Percentiles rank a stretch among this genome's conserved stretches.
Conservation (phyloP, 2,329 filamentous ascomycete species). For the Plenodomus lindquistii region DNA sequence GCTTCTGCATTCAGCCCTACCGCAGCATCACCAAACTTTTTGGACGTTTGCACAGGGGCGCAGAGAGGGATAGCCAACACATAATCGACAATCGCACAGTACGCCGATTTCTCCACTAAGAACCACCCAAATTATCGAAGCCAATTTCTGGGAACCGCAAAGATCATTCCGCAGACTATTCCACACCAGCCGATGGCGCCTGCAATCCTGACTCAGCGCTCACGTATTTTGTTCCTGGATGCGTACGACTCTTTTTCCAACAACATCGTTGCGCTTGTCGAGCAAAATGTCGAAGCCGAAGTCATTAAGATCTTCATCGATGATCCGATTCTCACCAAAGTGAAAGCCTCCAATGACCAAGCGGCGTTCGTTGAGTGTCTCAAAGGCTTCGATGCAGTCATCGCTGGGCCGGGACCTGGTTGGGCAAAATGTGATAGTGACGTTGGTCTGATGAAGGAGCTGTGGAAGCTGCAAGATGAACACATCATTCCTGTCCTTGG, state of each 20-base stretch:
- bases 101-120: background rate
- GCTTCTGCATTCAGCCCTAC: constrained; percentile 15
- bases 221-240: constrained; percentile 81
- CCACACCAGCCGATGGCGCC: constrained; percentile 28
- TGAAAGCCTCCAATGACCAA: constrained; percentile 2
- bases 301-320: constrained; percentile 75
- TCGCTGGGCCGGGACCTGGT: constrained; percentile 89
- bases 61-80: background rate
- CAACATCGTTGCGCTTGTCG: constrained; percentile 85
- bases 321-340: constrained; percentile 27
- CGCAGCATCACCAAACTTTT: constrained; percentile 10
- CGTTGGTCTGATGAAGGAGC: constrained; percentile 75
- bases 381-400: constrained; percentile 75
- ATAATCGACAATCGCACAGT: background rate
- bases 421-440: constrained; percentile 73
- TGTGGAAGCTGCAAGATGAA: constrained; percentile 70
- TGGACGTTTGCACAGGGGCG: constrained; percentile 1
- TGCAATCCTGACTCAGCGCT: constrained; percentile 26
- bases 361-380: constrained; percentile 52
- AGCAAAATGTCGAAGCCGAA: constrained; percentile 67
- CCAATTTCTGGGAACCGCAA: background rate
- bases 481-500: constrained; percentile 77
- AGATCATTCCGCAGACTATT: background rate
- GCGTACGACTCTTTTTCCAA: constrained; percentile 97
- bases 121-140: background rate